These are phyloP conservation scores for Colletotrichum camelliae DNA, from an alignment of 2,329 filamentous ascomycete genomes.

Conservation along the genomic window DNA sequence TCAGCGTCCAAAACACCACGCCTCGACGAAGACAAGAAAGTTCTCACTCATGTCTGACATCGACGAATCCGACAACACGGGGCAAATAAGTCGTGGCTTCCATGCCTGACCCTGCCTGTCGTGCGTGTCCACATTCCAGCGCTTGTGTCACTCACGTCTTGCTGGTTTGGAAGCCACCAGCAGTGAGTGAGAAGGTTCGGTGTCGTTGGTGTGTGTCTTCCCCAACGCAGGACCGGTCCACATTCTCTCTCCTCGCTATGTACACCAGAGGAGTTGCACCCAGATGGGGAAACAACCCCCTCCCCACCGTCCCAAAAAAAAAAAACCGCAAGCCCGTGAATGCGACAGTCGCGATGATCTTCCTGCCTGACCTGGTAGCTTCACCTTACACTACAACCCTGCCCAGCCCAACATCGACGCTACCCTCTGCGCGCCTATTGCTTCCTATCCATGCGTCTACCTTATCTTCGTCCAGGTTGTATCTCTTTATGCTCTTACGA, in stretches of 20 bases:
- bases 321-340: not conserved
- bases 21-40: not conserved
- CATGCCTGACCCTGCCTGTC: too few relatives aligned
- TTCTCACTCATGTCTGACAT: not conserved
- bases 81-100: not conserved
- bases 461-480: not conserved
- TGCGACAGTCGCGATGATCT: not conserved
- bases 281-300: not conserved
- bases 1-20: not conserved
- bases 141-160: not conserved
- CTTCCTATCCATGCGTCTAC: not conserved
- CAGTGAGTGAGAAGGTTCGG: not conserved
- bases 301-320: not conserved
- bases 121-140: not conserved
- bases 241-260: not conserved
- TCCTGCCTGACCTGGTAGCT: not conserved
- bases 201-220: not conserved
- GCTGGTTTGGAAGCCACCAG: not conserved
- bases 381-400: not conserved
- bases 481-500: too few relatives aligned
- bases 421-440: not conserved
- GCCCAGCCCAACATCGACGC: not conserved
- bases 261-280: not conserved
- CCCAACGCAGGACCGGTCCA: not conserved
- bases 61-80: not conserved